Evolutionary conservation across 1,284 basidiomycete species (phyloP).

Genomic region (Laetiporus sulphureus): DNA sequence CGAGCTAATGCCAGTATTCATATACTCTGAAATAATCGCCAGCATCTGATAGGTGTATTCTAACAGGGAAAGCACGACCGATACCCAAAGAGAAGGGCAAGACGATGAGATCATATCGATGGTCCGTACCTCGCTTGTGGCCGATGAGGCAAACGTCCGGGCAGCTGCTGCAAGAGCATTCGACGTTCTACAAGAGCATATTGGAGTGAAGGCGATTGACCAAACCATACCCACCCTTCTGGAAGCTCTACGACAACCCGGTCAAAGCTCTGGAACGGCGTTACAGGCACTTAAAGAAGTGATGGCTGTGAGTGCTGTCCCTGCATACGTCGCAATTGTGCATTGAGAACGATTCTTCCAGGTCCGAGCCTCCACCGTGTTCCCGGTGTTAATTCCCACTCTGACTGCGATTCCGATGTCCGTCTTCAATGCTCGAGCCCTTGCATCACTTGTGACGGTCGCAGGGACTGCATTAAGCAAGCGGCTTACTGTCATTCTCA

Average conservation of each 20-base stretch:
- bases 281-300: constrained; percentile 91
- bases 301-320: constrained; percentile 65
- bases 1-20: constrained; percentile 71
- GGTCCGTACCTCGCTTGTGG: constrained; percentile 83
- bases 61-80: constrained; percentile 77
- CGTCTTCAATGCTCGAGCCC: constrained; percentile 91
- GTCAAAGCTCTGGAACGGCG: constrained; percentile 91
- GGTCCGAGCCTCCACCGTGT: constrained; percentile 90
- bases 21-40: no score
- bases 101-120: constrained; percentile 88
- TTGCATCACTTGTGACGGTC: constrained; percentile 88
- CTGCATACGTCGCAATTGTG: constrained; percentile 3
- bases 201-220: constrained; percentile 91
- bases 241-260: constrained; percentile 88
- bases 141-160: constrained; percentile 84
- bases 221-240: constrained; percentile 94
- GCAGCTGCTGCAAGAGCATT: constrained; percentile 92
- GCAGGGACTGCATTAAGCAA: constrained; percentile 88
- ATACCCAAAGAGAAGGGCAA: constrained; percentile 83
- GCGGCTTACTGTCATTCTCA: constrained; percentile 72
- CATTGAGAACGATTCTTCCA: constrained; percentile 22
- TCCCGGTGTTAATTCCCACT: constrained; percentile 97
- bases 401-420: constrained; percentile 89
- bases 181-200: constrained; percentile 86
- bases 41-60: no score